phyloP scores from a whole-genome alignment of 1,284 basidiomycete genomes.

The Ustilago cynodontis region DNA sequence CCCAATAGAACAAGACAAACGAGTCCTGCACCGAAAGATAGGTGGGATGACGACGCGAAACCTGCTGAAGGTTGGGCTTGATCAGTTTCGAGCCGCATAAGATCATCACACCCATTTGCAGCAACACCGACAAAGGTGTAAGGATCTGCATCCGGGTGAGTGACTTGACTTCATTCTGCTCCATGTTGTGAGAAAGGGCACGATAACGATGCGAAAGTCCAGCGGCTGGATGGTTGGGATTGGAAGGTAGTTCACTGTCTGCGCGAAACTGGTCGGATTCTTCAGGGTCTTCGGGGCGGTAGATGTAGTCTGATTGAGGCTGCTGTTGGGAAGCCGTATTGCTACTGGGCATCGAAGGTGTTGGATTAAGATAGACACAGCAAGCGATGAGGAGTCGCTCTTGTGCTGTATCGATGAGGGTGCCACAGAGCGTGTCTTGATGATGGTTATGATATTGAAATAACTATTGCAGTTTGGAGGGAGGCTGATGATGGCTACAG shows the following conservation, averaged over 20 bases:
- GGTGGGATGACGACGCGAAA: conserved; percentile 74
- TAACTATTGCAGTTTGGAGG: background rate
- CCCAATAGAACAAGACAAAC: conserved; percentile 78
- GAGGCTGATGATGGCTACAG: background rate
- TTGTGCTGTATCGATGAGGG: background rate
- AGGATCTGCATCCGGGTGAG: conserved; percentile 55
- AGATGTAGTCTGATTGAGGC: conserved; percentile 69
- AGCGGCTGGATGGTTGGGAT: conserved; percentile 17
- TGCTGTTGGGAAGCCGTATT: conserved; percentile 20
- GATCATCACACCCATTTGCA: conserved; percentile 55
- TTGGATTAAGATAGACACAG: background rate
- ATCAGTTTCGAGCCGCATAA: conserved; percentile 51
- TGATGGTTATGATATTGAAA: background rate
- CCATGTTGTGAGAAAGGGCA: conserved; percentile 45
- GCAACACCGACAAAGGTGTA: conserved; percentile 48
- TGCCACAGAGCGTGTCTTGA: background rate
- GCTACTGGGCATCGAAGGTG: conserved; percentile 30
- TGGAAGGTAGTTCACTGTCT: conserved; percentile 25
- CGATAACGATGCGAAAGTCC: conserved; percentile 39
- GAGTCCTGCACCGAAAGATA: conserved; percentile 79
- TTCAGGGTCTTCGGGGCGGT: conserved; percentile 54
- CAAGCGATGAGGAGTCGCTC: conserved; percentile 1
- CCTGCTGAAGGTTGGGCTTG: conserved; percentile 49
- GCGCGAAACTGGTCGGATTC: conserved; percentile 33
- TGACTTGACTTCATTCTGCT: conserved; percentile 42